Conservation (phyloP, 345 rosid species). For the Hibiscus tridactylites region DNA sequence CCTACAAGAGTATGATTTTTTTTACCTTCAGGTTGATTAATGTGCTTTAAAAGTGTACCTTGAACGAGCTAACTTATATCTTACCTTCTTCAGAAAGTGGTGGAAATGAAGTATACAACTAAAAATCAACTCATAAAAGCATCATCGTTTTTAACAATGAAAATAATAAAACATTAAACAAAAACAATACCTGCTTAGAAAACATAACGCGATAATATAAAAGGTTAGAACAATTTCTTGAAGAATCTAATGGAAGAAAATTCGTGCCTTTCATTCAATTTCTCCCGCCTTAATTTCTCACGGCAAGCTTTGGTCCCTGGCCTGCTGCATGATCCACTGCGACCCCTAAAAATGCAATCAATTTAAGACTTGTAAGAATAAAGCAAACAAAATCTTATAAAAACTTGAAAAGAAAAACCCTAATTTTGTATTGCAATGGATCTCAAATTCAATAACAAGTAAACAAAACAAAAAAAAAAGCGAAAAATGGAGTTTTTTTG, state of each 20-base stretch:
- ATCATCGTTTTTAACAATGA: too few species aligned
- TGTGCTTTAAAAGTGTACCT: neutral
- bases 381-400: neutral
- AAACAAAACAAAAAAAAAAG: neutral
- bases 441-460: neutral
- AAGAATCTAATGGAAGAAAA: neutral
- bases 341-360: slow-evolving; percentile 17
- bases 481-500: neutral
- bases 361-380: neutral
- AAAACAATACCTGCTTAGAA: neutral
- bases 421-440: neutral
- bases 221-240: neutral
- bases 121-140: neutral
- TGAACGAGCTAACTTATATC: neutral
- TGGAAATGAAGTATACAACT: neutral
- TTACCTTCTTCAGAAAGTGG: neutral
- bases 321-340: slow-evolving; percentile 23
- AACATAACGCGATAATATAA: neutral
- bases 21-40: neutral
- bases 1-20: slow-evolving; percentile 26
- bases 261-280: slow-evolving; percentile 62
- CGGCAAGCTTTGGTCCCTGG: slow-evolving; percentile 69
- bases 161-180: neutral
- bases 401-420: neutral
- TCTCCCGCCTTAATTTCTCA: slow-evolving; percentile 83